phyloP scores from a whole-genome alignment of 2,329 filamentous ascomycete species.

The Emergomyces orientalis region DNA sequence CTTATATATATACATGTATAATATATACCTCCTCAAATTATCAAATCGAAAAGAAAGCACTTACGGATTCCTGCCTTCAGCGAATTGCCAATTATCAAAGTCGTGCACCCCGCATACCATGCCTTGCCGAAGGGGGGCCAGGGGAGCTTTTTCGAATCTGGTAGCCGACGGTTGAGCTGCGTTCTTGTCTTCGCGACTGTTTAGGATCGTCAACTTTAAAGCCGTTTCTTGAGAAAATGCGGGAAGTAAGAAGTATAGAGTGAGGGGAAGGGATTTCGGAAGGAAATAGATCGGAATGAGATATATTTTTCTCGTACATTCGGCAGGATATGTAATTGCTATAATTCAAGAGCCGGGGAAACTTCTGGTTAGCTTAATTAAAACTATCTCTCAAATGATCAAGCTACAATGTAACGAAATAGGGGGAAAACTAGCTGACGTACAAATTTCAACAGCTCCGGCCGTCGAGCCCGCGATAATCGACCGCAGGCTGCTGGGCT shows the following conservation, averaged over 20 bases:
- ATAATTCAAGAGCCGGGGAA: conserved; percentile 2
- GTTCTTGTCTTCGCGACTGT: conserved; percentile 86
- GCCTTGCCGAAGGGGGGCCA: conserved; percentile 89
- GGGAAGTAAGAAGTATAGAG: too few relatives aligned
- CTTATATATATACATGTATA: background rate
- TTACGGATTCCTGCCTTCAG: conserved; percentile 89
- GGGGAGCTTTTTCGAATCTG: conserved; percentile 75
- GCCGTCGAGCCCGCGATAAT: conserved; percentile 89
- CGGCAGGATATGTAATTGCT: conserved; percentile 89
- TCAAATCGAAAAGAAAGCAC: conserved; percentile 22
- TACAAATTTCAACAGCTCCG: conserved; percentile 88
- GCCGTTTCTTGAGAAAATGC: conserved; percentile 6
- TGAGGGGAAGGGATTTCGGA: background rate
- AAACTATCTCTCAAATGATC: background rate
- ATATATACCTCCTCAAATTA: background rate
- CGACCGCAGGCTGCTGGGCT: conserved; percentile 75
- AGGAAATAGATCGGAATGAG: background rate
- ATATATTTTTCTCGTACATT: conserved; percentile 52
- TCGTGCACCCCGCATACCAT: conserved; percentile 98
- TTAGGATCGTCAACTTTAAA: background rate
- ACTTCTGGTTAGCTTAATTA: background rate
- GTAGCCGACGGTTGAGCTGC: conserved; percentile 78
- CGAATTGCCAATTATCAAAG: conserved; percentile 91
- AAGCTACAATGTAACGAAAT: background rate
- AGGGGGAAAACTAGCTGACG: conserved; percentile 16